Base-by-base conservation (phyloP, 495 filamentous ascomycete genomes). In the Glonium stellatum region DNA sequence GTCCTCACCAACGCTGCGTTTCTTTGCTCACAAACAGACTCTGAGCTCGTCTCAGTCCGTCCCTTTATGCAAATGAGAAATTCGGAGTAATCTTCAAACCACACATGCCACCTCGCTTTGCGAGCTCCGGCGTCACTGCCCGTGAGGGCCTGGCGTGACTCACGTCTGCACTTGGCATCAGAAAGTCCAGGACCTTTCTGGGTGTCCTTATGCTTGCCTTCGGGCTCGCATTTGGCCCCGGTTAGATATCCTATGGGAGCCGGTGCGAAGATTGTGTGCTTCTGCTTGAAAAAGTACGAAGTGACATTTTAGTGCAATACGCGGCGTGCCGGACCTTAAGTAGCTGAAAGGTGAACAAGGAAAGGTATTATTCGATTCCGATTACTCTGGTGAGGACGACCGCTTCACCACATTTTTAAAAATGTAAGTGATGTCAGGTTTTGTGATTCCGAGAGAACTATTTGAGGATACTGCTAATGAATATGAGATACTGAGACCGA, bases 271-370 rank as follows among this genome's bases (percentile, higher is more conserved):
- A 76, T 76, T 70, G 73, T 76, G 69, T 76, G 71, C 67, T 58
- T 54, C 21, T 15, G 19, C 25, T 23, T 22, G 3, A 44, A 44
- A 44, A 18, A 44, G 18, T 63, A 48, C 27, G 49, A 70, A 68
- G 75, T 73, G 79, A 86, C 88, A 96, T 89, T 93, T 92, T 80
- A 97, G 92, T 96, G 87, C 92, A 92, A 97, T 97, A 90, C 89
- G 92, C 90, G 82, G 92, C 90, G 85, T 96, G 80, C 80, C 65
- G 69, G 73, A 67, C 69, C 73, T 70, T 58, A 55, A 61, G 68
- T 73, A 74, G 67, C 71, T 58, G 69, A 51, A 61, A 69, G 70
- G 73, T 69, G 70, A 72, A 60, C 62, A 55, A 67, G 62, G 49
- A 48, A 64, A 36, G 80, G 84, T 86, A 90, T 84, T 87, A 96